Percentiles rank a stretch among this genome's conserved stretches.
Conservation (phyloP, 2,329 filamentous ascomycete species). For the Fusarium xylarioides region DNA sequence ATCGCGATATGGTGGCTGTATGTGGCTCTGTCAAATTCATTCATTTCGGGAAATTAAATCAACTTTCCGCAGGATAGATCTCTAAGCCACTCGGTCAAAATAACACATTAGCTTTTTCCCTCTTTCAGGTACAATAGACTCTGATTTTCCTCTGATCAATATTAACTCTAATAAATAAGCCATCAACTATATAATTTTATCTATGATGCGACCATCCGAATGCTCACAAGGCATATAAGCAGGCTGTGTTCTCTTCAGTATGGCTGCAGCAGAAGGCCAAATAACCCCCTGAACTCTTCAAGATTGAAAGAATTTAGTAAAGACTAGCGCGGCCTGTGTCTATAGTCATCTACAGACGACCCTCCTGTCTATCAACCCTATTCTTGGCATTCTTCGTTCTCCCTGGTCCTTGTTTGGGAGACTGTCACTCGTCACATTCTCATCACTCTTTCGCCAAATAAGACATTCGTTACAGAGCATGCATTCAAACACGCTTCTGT, state of each 20-base stretch:
- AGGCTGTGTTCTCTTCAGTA: neutral
- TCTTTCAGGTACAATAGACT: neutral
- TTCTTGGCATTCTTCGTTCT: neutral
- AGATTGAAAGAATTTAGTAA: too few species aligned
- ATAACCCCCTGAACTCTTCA: neutral
- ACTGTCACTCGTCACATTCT: neutral
- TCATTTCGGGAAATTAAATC: neutral
- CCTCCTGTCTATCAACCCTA: neutral
- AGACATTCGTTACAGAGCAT: neutral
- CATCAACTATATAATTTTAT: neutral
- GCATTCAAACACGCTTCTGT: neutral
- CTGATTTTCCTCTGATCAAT: neutral
- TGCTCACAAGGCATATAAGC: neutral
- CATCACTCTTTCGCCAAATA: neutral
- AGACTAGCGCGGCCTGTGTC: too few species aligned
- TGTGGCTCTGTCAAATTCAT: neutral
- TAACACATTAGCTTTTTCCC: neutral
- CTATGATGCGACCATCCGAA: neutral
- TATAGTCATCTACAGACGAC: neutral
- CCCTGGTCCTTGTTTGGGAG: neutral
- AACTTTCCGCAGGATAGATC: neutral
- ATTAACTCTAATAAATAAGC: neutral
- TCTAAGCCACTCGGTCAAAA: neutral
- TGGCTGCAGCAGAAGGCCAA: neutral
- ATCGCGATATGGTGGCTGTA: neutral